A percentile compares a stretch with the other conserved stretches of the same genome.
Evolutionary conservation across 352 stramenopile species (phyloP).

Genomic region (Phytophthora boehmeriae): DNA sequence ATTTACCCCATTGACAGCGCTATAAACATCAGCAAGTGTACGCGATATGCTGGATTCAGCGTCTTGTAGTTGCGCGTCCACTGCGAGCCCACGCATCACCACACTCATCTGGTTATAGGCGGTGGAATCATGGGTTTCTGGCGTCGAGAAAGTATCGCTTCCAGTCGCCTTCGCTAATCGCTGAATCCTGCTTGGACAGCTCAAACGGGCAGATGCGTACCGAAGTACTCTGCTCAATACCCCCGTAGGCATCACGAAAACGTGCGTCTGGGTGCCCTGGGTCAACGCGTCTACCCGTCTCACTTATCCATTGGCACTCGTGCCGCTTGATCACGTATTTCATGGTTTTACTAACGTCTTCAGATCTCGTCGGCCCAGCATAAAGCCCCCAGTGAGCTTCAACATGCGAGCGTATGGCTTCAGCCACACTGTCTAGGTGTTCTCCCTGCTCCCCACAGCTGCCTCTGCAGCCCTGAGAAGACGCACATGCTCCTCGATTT

Average conservation of each 20-base stretch:
- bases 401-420: neutral
- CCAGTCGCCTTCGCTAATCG: neutral
- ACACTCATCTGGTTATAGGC: neutral
- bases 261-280: conserved; percentile 1
- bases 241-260: neutral
- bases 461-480: conserved; percentile 9
- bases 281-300: neutral
- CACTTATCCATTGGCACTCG: neutral
- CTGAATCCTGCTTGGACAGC: neutral
- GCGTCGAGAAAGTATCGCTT: neutral
- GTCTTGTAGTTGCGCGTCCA: neutral
- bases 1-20: neutral
- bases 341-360: neutral
- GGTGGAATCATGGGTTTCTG: neutral
- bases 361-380: neutral
- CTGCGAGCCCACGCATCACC: neutral
- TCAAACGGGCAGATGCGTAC: neutral
- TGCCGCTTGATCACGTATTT: conserved; percentile 1
- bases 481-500: conserved; percentile 10
- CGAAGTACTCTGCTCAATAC: neutral
- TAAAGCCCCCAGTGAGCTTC: neutral
- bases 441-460: conserved; percentile 6
- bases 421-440: conserved; percentile 2
- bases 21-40: neutral
- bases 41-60: neutral